Base-by-base conservation (phyloP, 805 yeast genomes). In the Yarrowia yakushimensis region DNA sequence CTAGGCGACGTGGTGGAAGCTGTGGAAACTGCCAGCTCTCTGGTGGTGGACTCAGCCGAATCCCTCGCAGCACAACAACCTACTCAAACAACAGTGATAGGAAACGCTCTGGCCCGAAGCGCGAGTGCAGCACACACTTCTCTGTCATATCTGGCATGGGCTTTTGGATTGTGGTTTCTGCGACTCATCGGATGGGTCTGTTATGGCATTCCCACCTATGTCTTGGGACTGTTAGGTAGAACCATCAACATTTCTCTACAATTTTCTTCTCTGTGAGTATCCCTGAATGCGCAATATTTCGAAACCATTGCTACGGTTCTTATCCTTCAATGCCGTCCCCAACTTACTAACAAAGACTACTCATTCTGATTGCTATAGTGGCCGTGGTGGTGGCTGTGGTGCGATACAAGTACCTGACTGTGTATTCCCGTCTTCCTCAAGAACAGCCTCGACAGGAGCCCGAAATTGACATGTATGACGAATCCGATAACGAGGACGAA, bases 371-470 rank as follows among this genome's bases (percentile, higher is more conserved):
- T 0, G 62, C 74, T 0, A 64, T 78, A 0, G 68, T 74, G 0
- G 70, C 77, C 0, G 63, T 78, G 1, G 69, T 77, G 20, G 81
- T 81, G 69, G 75, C 81, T 1, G 69, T 84, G 39, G 79, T 87
- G 7, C 74, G 94, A 45, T 86, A 88, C 73, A 80, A 81, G 60
- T 84, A 84, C 62, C 74, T 87, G 20, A 85, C 89, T 0, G 75
- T 79, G 11, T 88, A 88, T 71, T 83, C 92, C 4, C 78, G 82
- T 54, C 74, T 77, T 63, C 82, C 83, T 30, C 76, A 74, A 66
- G 82, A 80, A 63, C 71, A 79, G 13, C 72, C 76, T 62, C 67
- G 79, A 41, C 77, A 76, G 48, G 79, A 77, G 59, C 79, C 83
- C 3, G 71, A 76, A 60, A 66, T 79, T 65, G 81, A 85, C 68